Evolutionary conservation across 495 filamentous ascomycete species (phyloP).

Genomic region (Aspergillus hancockii): DNA sequence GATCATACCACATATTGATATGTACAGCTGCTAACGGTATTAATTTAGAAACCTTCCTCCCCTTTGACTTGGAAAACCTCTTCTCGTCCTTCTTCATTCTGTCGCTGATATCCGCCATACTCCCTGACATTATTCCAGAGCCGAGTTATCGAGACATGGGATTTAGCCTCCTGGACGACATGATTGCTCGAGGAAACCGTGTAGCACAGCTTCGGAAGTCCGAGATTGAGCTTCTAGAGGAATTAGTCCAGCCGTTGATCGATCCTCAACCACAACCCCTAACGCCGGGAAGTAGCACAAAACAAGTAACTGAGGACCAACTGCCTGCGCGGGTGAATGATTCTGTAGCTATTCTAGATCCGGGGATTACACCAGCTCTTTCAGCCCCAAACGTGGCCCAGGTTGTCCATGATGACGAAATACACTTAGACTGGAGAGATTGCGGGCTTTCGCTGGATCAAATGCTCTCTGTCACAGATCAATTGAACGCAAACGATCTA

Average conservation of each 20-base stretch:
- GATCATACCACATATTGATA: neutral
- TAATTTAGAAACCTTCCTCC: constrained; percentile 32
- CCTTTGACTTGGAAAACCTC: constrained; percentile 34
- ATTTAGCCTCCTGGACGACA: constrained; percentile 29
- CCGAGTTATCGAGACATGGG: constrained; percentile 26
- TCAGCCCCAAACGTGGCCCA: neutral
- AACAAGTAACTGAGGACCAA: constrained; percentile 1
- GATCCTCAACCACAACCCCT: constrained; percentile 1
- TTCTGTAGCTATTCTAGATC: neutral
- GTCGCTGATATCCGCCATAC: constrained; percentile 25
- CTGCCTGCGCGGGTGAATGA: neutral
- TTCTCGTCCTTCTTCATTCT: constrained; percentile 31
- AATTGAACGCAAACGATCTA: constrained; percentile 19
- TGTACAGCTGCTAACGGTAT: neutral
- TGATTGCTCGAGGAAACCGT: constrained; percentile 31
- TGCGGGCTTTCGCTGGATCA: constrained; percentile 23
- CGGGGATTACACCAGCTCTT: neutral
- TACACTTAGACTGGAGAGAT: constrained; percentile 22
- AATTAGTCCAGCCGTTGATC: constrained; percentile 20
- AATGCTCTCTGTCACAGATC: constrained; percentile 24
- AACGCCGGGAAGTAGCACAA: neutral
- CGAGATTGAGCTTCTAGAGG: constrained; percentile 31
- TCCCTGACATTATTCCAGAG: constrained; percentile 24
- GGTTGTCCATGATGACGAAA: constrained; percentile 14
- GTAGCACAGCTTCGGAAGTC: constrained; percentile 32